A percentile compares a stretch with the other conserved stretches of the same genome.
These are phyloP conservation scores for Aplosporella prunicola DNA, from an alignment of 2,329 filamentous ascomycete species.

Conservation along the genomic window DNA sequence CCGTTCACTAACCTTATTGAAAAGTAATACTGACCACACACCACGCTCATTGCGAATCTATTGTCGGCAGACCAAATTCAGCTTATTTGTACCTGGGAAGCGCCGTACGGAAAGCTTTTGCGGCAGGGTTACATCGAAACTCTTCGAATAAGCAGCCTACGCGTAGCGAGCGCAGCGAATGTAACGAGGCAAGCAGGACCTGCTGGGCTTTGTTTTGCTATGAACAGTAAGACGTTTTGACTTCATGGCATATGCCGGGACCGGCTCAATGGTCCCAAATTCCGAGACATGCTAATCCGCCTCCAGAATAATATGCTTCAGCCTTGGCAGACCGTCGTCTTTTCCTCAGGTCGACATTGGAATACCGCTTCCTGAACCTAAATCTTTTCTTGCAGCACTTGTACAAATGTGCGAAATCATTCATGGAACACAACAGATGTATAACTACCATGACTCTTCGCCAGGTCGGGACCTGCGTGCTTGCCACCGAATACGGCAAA, in stretches of 20 bases:
- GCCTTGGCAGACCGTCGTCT: conserved; percentile 5
- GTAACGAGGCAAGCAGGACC: conserved; percentile 4
- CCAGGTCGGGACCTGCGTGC: conserved; percentile 4
- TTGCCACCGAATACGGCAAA: conserved; percentile 6
- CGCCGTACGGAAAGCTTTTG: conserved; percentile 8
- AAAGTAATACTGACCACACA: background rate
- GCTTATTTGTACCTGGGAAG: conserved; percentile 7
- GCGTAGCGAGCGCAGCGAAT: no score
- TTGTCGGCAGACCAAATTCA: conserved; percentile 8
- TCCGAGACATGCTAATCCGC: background rate
- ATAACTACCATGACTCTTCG: conserved; percentile 9
- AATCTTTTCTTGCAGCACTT: conserved; percentile 3
- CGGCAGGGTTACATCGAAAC: conserved; percentile 7
- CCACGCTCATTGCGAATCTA: conserved; percentile 9
- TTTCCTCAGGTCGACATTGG: conserved; percentile 7
- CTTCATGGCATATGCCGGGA: no score
- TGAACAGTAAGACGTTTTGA: conserved; percentile 3
- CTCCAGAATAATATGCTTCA: conserved; percentile 5
- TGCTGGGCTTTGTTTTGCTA: conserved; percentile 8
- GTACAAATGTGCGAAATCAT: conserved; percentile 7
- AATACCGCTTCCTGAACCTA: conserved; percentile 1
- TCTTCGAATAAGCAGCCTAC: conserved; percentile 3
- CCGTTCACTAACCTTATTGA: background rate
- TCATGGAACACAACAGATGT: conserved; percentile 5
- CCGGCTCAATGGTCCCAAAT: background rate